Base-by-base conservation (phyloP, 2,329 filamentous ascomycete species). In the Paramyrothecium roridum region DNA sequence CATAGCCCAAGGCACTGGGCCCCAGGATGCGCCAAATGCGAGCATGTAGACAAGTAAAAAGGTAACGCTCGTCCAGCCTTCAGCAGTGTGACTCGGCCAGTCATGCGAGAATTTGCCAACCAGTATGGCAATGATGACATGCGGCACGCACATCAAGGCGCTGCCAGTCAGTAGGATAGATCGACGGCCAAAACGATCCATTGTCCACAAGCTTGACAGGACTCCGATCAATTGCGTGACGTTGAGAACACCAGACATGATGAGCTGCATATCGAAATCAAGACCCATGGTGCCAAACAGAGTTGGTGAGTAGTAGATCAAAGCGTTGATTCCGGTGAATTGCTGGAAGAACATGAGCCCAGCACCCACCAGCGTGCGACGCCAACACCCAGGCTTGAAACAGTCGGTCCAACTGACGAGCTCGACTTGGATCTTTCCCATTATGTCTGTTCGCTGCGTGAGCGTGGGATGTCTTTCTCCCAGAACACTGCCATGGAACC, bases 41-140 rank as follows among this genome's bases (percentile, higher is more conserved):
- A 90, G 76, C 26, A 90, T 84, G 60, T 89, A 91, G 0, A 92
- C 76, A 88, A 88, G 91, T 10, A 89, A 84, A 82, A 89, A 87
- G 52, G 67, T 73, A 2, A 80, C 76, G 7, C 80, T 86, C 0
- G 87, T 88, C 89, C 89, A 92, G 1, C 88, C 88, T 0, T 87
- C 86, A 0, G 80, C 81, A 8, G 69, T 63, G 57, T 91, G 80
- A 0, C 74, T 66, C 0, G 70, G 66, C 77, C 87, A 92, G 3
- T 77, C 70, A 59, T 83, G 66, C n/a, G 83, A 72, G 65, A 86
- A 84, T 58, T 77, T 82, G 37, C 85, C 89, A 4, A 87, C 80
- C 56, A 91, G 88, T 43, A 84, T 78, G 1, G 87, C 87, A 54
- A 91, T 86, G 63, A 91, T 87, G 60, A 91, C 82, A 65, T 90